Conservation (phyloP, 108 stramenopile species). For the Skeletonema potamos region DNA sequence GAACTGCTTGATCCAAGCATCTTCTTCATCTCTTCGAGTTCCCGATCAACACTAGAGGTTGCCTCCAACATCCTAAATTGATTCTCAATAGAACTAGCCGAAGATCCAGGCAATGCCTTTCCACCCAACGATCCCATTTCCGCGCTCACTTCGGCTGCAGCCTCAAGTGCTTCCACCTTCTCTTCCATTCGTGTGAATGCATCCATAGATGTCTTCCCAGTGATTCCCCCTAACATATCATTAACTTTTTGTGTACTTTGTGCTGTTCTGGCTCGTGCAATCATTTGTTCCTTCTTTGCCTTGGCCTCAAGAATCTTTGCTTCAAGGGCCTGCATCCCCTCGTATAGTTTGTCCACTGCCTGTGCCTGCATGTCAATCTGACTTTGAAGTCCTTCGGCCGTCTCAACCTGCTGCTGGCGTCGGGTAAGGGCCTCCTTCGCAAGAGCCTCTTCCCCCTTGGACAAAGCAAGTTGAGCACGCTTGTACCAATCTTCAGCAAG, state of each 20-base stretch:
- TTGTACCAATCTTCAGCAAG: conserved; percentile 92
- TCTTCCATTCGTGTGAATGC: conserved; percentile 96
- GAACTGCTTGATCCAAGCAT: conserved; percentile 46
- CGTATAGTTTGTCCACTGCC: conserved; percentile 87
- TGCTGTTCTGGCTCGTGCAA: conserved; percentile 94
- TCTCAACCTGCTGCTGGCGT: conserved; percentile 87
- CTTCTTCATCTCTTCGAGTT: conserved; percentile 89
- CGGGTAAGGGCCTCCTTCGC: conserved; percentile 91
- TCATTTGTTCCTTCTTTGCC: conserved; percentile 94
- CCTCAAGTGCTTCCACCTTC: conserved; percentile 95
- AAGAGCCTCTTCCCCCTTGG: conserved; percentile 91
- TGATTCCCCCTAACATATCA: conserved; percentile 93
- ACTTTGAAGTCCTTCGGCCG: conserved; percentile 50
- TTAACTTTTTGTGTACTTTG: conserved; percentile 94
- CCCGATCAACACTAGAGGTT: conserved; percentile 75
- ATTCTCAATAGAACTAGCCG: conserved; percentile 72
- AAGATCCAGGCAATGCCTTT: conserved; percentile 64
- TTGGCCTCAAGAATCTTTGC: conserved; percentile 90
- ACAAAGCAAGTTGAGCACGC: conserved; percentile 93
- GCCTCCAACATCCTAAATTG: conserved; percentile 87
- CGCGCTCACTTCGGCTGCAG: conserved; percentile 90
- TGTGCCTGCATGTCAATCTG: conserved; percentile 85
- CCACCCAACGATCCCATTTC: conserved; percentile 74
- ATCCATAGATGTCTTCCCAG: conserved; percentile 90
- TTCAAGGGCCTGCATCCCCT: conserved; percentile 94